Evolutionary conservation across 768 basidiomycete genomes (phyloP).

Genomic region (Amanita fuliginea): DNA sequence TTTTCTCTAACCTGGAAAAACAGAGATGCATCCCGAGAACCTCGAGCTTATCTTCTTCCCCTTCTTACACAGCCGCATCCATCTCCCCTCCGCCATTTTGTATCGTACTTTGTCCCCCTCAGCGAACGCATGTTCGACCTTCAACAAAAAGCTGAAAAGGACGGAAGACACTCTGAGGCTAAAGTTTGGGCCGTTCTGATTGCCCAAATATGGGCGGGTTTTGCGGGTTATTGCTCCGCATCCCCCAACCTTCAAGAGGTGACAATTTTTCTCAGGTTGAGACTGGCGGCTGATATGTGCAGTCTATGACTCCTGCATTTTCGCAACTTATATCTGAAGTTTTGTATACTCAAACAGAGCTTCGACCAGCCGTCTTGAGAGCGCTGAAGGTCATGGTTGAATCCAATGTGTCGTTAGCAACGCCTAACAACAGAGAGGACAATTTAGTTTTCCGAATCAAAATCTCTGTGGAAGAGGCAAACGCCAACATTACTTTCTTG

Average conservation of each 20-base stretch:
- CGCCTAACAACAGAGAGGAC: conserved; percentile 20
- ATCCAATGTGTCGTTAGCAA: conserved; percentile 52
- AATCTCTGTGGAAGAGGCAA: conserved; percentile 43
- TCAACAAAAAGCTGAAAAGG: conserved; percentile 68
- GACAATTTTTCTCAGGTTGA: not conserved
- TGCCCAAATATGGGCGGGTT: conserved; percentile 86
- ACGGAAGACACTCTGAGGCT: conserved; percentile 68
- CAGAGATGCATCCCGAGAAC: conserved; percentile 66
- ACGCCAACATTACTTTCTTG: conserved; percentile 60
- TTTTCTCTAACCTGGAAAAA: not conserved
- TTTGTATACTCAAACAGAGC: conserved; percentile 79
- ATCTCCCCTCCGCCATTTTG: conserved; percentile 76
- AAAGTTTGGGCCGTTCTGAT: conserved; percentile 95
- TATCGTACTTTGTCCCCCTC: conserved; percentile 84
- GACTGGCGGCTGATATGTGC: conserved; percentile 5
- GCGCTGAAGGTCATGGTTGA: conserved; percentile 77
- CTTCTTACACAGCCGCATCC: conserved; percentile 73
- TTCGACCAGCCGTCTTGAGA: conserved; percentile 73
- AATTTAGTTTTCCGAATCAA: conserved; percentile 14
- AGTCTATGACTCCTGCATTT: conserved; percentile 71
- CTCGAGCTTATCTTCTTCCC: conserved; percentile 87
- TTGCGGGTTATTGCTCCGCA: conserved; percentile 84
- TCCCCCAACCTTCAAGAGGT: conserved; percentile 68
- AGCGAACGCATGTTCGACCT: conserved; percentile 90
- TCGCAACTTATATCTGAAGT: conserved; percentile 88